Conservation (phyloP, 371 early-diverging fungal species). For the Mortierella sp. region DNA sequence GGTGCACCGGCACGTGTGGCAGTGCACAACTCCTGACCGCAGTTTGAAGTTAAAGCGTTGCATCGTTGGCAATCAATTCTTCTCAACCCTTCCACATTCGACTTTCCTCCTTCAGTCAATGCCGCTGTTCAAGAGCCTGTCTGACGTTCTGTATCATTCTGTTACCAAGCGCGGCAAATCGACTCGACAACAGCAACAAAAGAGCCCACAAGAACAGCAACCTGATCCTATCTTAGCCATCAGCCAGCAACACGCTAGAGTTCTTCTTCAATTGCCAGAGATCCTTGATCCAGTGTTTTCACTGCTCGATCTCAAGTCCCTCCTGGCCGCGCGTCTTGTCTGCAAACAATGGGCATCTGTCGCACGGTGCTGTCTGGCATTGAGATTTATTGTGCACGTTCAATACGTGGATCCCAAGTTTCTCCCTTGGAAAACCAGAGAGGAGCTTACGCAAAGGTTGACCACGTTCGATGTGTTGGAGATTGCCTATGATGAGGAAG, state of each 20-base stretch:
- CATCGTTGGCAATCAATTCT: too few species aligned
- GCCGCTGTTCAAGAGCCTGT: too few species aligned
- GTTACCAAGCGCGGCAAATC: too few species aligned
- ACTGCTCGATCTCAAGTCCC: conserved; percentile 8
- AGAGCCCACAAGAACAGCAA: too few species aligned
- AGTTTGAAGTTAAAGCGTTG: too few species aligned
- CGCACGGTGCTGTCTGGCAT: conserved; percentile 2
- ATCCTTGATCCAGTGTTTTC: conserved; percentile 13
- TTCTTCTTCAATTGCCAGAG: conserved; percentile 4
- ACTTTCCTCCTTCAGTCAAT: too few species aligned
- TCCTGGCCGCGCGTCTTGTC: conserved; percentile 7
- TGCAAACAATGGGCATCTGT: conserved; percentile 11
- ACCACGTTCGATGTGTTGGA: not conserved
- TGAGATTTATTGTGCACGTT: not conserved
- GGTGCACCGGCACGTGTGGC: too few species aligned
- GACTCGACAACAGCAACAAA: too few species aligned
- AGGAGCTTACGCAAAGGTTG: not conserved
- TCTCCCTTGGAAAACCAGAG: not conserved
- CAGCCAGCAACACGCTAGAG: not conserved
- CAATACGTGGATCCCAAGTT: not conserved
- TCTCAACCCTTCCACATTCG: too few species aligned
- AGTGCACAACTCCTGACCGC: too few species aligned
- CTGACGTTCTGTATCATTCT: too few species aligned
- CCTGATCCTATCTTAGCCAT: too few species aligned
- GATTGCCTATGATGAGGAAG: not conserved